phyloP scores from a whole-genome alignment of 805 yeast genomes.

The Metschnikowia reukaufii region DNA sequence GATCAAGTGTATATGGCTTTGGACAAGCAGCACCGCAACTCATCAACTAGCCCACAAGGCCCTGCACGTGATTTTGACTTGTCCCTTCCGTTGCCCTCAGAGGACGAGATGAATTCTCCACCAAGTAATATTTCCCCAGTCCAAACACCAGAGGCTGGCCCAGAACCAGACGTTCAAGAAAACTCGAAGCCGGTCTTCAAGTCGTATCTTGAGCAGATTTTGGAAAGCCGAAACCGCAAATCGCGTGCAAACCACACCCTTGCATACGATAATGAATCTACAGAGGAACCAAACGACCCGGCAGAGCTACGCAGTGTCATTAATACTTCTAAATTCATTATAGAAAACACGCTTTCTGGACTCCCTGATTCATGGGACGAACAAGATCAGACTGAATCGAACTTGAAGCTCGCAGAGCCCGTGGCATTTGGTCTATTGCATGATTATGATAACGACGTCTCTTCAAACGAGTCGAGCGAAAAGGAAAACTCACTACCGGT shows the following conservation, averaged over 20 bases:
- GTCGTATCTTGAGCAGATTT: slow-evolving; percentile 35
- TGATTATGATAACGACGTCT: slow-evolving; percentile 1
- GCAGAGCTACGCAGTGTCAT: slow-evolving; percentile 6
- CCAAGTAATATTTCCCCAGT: background rate
- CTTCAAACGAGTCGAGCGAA: slow-evolving; percentile 17
- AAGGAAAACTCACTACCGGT: slow-evolving; percentile 7
- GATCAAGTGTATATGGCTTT: slow-evolving; percentile 12
- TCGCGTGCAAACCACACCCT: slow-evolving; percentile 6
- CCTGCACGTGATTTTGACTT: slow-evolving; percentile 23
- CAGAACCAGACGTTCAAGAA: background rate
- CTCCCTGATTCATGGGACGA: slow-evolving; percentile 13
- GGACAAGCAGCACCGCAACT: slow-evolving; percentile 15
- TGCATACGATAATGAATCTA: slow-evolving; percentile 10
- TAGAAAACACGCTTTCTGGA: slow-evolving; percentile 20
- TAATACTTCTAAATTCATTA: slow-evolving; percentile 18
- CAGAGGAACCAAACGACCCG: slow-evolving; percentile 2
- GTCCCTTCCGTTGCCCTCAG: slow-evolving; percentile 32
- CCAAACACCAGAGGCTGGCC: background rate
- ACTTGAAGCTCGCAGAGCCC: slow-evolving; percentile 18
- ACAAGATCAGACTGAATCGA: background rate
- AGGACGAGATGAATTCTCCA: slow-evolving; percentile 18
- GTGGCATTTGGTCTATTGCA: slow-evolving; percentile 16
- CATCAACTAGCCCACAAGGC: slow-evolving; percentile 14
- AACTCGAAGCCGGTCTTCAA: slow-evolving; percentile 16
- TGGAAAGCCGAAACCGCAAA: slow-evolving; percentile 20